Evolutionary conservation across 2,329 filamentous ascomycete genomes (phyloP).

Genomic region (Fusarium sacchari): DNA sequence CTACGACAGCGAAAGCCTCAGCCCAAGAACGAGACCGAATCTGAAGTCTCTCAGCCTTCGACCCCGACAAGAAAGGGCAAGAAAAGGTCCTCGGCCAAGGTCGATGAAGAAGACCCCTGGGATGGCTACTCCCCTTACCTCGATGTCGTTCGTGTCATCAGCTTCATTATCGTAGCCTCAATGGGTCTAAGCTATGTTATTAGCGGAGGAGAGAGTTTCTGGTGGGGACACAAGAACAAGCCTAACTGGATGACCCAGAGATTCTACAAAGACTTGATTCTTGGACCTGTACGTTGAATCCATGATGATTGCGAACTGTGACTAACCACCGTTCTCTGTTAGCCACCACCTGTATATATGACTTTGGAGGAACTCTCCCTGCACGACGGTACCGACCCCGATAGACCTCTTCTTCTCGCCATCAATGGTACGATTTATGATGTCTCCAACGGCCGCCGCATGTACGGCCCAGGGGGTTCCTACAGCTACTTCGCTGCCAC

Average conservation of each 20-base stretch:
- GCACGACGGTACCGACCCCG: slow-evolving; percentile 81
- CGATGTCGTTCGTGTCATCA: slow-evolving; percentile 75
- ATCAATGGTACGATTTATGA: slow-evolving; percentile 91
- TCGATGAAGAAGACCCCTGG: slow-evolving; percentile 55
- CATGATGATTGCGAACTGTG: background rate
- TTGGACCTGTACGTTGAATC: slow-evolving; percentile 38
- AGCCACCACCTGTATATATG: slow-evolving; percentile 72
- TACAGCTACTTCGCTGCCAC: slow-evolving; percentile 89
- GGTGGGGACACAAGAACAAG: slow-evolving; percentile 72
- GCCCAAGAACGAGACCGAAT: slow-evolving; percentile 31
- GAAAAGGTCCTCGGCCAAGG: slow-evolving; percentile 31
- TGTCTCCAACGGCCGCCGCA: slow-evolving; percentile 72
- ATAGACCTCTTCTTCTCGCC: slow-evolving; percentile 86
- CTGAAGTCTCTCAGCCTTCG: slow-evolving; percentile 38
- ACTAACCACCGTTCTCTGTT: slow-evolving; percentile 13
- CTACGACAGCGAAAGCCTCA: slow-evolving; percentile 58
- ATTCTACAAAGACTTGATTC: slow-evolving; percentile 61
- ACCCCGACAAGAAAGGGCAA: slow-evolving; percentile 40
- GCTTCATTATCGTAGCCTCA: slow-evolving; percentile 72
- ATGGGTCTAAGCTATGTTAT: slow-evolving; percentile 80
- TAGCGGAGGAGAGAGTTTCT: slow-evolving; percentile 74
- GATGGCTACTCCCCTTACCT: slow-evolving; percentile 66
- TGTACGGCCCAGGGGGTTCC: slow-evolving; percentile 85
- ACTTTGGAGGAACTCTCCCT: slow-evolving; percentile 77
- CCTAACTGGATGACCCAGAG: slow-evolving; percentile 69